These are phyloP conservation scores for Chlorella variabilis DNA, from an alignment of 163 green algal species.

Conservation along the genomic window DNA sequence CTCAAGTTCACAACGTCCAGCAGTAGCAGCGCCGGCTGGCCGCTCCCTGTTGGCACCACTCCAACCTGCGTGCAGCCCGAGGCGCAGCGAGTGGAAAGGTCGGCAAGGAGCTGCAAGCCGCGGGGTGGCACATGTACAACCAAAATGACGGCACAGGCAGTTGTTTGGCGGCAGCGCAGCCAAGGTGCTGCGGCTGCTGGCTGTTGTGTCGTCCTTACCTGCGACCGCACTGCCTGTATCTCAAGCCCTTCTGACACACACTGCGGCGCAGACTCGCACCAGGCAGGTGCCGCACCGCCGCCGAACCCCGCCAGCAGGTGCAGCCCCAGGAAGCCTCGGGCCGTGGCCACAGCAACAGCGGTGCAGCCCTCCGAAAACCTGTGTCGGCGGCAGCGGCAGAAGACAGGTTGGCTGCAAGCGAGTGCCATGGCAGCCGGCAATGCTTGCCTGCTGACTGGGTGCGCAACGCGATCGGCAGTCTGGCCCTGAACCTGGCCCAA, in stretches of 20 bases:
- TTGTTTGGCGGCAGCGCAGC: not conserved
- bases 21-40: constrained; percentile 28
- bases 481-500: not conserved
- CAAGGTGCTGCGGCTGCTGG: not conserved
- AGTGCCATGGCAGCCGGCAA: not conserved
- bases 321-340: constrained; percentile 13
- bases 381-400: too few species aligned
- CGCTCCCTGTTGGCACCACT: not conserved
- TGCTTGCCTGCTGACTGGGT: not conserved
- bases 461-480: not conserved
- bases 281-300: not conserved
- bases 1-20: constrained; percentile 30
- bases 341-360: constrained; percentile 18
- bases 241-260: constrained; percentile 22
- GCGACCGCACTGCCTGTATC: constrained; percentile 9
- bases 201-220: not conserved
- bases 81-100: not conserved
- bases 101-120: too few species aligned
- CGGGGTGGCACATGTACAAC: too few species aligned
- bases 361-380: constrained; percentile 27
- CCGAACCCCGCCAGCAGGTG: constrained; percentile 18
- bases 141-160: too few species aligned
- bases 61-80: not conserved
- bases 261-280: constrained; percentile 43
- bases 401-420: too few species aligned